These are phyloP conservation scores for Dianthus caryophyllus DNA, from an alignment of 148 eudicot genomes.

Conservation along the genomic window DNA sequence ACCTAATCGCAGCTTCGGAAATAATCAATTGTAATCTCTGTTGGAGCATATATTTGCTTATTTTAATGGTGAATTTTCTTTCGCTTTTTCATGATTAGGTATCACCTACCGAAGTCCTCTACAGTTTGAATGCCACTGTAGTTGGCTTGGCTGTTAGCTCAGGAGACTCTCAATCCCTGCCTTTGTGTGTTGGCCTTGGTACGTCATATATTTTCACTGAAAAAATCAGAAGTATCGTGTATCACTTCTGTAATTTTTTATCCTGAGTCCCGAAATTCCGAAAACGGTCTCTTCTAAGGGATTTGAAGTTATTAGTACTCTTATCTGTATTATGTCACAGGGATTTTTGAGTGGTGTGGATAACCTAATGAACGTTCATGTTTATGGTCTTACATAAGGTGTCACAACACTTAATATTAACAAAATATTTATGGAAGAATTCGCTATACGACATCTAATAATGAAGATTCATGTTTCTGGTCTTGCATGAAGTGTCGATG, in stretches of 20 bases:
- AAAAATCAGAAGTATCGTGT: neutral
- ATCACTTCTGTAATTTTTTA: neutral
- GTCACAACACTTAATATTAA: no score
- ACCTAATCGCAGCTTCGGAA: neutral
- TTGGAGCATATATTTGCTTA: neutral
- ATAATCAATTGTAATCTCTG: neutral
- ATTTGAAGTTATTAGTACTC: no score
- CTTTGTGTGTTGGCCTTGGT: conserved; percentile 85
- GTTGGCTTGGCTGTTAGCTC: conserved; percentile 71
- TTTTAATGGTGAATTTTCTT: neutral
- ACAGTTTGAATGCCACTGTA: conserved; percentile 75
- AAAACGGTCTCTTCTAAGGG: no score
- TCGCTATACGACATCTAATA: no score
- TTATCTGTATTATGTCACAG: no score
- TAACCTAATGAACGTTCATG: no score
- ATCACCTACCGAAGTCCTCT: conserved; percentile 53
- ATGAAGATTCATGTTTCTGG: no score
- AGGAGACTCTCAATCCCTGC: conserved; percentile 39
- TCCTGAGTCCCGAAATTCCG: no score
- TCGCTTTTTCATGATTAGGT: conserved; percentile 26
- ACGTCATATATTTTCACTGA: conserved; percentile 20
- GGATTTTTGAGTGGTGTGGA: no score
- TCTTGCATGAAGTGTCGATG: neutral
- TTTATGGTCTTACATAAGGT: no score
- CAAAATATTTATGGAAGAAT: no score